Percentiles rank a stretch among this genome's conserved stretches.
Evolutionary conservation across 495 filamentous ascomycete species (phyloP).

Genomic region (Penicillium simplicissimum): DNA sequence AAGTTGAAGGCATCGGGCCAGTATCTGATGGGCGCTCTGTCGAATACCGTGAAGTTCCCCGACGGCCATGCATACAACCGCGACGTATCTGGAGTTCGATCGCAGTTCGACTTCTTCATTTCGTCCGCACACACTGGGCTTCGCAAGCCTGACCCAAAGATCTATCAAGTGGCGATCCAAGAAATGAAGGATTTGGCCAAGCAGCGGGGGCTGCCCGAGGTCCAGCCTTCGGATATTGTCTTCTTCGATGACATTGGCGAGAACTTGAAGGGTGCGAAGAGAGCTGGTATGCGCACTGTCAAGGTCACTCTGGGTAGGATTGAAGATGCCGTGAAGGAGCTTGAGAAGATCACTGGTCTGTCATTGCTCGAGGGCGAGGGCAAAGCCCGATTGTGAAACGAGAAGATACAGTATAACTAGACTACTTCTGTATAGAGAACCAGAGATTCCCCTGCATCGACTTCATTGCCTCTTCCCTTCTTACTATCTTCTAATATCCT

Average conservation of each 20-base stretch:
- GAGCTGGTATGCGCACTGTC: conserved; percentile 75
- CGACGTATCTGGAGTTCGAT: conserved; percentile 50
- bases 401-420: not conserved
- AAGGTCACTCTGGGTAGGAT: conserved; percentile 79
- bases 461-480: not conserved
- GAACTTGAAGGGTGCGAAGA: conserved; percentile 81
- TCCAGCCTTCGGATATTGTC: conserved; percentile 68
- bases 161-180: conserved; percentile 73
- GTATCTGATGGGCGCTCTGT: conserved; percentile 78
- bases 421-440: not conserved
- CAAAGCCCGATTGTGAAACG: conserved; percentile 40
- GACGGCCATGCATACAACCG: conserved; percentile 58
- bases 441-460: not conserved
- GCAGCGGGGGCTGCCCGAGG: conserved; percentile 52
- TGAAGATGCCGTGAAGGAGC: conserved; percentile 70
- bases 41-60: conserved; percentile 85
- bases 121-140: conserved; percentile 82
- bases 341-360: conserved; percentile 62
- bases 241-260: conserved; percentile 97
- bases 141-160: conserved; percentile 79
- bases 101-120: conserved; percentile 79
- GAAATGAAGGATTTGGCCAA: conserved; percentile 62
- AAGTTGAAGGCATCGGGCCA: conserved; percentile 60
- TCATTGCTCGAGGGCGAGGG: conserved; percentile 49
- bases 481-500: not conserved